Evolutionary conservation across 257 asterid species (phyloP), one percentile per base, ranked within the genome.

Genomic region (Solanum okadae): DNA sequence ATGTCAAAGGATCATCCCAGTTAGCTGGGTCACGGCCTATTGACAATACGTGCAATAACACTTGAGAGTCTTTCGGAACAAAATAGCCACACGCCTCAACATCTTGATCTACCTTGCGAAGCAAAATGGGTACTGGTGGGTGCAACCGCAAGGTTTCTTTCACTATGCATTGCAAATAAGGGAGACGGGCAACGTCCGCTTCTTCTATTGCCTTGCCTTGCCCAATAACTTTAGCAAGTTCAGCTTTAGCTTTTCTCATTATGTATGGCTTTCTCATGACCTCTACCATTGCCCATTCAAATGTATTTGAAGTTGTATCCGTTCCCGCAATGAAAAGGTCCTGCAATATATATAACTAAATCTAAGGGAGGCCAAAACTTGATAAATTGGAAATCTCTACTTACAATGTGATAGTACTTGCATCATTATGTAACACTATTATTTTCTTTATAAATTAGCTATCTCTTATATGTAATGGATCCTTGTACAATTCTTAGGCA

Each of bases 281-380:
- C 90, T 95, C 98, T 14, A 96, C 92, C 98, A 95, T 93, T 35
- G 98, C 96, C 98, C 98, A 96, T 87, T 95, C 98, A 20, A 95
- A 63, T 13, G 98, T 93, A 93, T 86, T 93, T 11, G 95, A 93
- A 1, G 94, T 90, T 11, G 97, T 92, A n/a, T 94, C 96, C 0
- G 97, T 94, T 70, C 98, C 96, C 0, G 96, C 98, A 1, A 81
- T 89, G 37, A 96, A 96, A 10, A 92, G 89, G 86, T 96, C 98
- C 96, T 95, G 89, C 25, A 42, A 49, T 49, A 14, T 46, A 61
- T 20, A 63, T 85, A 16, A 25, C 35, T 4, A 13, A n/a, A 49
- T 73, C 3, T 27, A 23, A 18, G 49, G 52, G 15, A 52, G 15
- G 44, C 35, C 29, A 37, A 78, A 78, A 11, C 35, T 37, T 68